Conservation (phyloP, 352 stramenopile genomes). For the Phytopythium boreale region DNA sequence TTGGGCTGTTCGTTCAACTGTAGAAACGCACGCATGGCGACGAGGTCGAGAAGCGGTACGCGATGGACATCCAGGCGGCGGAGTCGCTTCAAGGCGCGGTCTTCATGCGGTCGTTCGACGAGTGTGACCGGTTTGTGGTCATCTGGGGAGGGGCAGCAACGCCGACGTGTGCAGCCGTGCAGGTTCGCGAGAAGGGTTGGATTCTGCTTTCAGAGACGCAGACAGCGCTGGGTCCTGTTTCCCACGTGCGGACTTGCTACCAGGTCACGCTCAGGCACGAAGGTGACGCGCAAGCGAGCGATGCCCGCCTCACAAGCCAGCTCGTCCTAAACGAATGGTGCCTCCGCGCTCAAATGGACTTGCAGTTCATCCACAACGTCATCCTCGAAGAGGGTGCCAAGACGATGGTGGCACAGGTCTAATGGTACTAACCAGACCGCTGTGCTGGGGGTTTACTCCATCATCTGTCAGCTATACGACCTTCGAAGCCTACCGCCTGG, state of each 20-base stretch:
- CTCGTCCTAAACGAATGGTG: neutral
- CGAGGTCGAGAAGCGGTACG: neutral
- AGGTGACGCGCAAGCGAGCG: neutral
- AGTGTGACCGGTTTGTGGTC: neutral
- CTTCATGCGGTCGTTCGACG: neutral
- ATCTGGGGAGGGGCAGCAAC: neutral
- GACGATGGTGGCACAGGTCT: neutral
- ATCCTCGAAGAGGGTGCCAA: neutral
- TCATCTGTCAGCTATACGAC: neutral
- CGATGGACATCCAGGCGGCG: neutral
- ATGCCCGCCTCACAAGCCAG: neutral
- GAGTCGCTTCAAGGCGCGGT: neutral
- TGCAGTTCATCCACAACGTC: neutral
- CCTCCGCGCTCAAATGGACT: neutral
- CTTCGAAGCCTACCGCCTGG: too few relatives aligned
- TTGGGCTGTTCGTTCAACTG: too few relatives aligned
- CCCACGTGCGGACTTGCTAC: neutral
- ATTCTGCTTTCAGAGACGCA: neutral
- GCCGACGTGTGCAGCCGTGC: neutral
- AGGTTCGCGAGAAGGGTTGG: conserved; percentile 2
- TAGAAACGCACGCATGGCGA: neutral
- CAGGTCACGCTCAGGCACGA: neutral
- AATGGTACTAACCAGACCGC: too few relatives aligned
- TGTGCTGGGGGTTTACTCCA: too few relatives aligned
- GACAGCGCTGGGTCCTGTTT: neutral